phyloP scores from a whole-genome alignment of 768 basidiomycete genomes.

The Mycena indigotica region DNA sequence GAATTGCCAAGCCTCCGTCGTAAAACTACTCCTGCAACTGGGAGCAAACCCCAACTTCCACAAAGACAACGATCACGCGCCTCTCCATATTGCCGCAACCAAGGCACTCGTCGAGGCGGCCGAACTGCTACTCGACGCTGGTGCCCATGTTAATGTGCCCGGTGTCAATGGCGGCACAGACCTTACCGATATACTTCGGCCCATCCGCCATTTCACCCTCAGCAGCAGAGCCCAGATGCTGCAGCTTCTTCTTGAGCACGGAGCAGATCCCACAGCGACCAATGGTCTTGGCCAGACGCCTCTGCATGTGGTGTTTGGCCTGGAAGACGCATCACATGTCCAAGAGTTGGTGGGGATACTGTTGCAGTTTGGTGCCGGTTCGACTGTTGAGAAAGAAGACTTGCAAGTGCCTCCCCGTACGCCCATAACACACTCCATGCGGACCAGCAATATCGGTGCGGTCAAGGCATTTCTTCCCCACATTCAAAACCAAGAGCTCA shows the following conservation, averaged over 20 bases:
- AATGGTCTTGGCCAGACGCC: background rate
- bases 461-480: background rate
- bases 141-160: background rate
- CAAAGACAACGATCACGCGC: background rate
- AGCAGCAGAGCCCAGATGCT: too few species aligned
- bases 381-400: background rate
- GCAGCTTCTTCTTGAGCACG: background rate
- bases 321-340: background rate
- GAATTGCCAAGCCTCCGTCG: background rate
- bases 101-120: background rate
- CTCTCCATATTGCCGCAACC: background rate
- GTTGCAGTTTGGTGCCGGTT: background rate
- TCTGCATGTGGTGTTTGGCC: background rate
- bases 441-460: background rate
- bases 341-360: background rate
- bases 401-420: background rate
- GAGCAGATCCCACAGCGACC: background rate
- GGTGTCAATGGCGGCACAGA: background rate
- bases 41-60: background rate
- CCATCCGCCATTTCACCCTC: too few species aligned
- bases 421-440: background rate
- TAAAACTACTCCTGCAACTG: background rate
- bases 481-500: background rate
- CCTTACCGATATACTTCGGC: too few species aligned
- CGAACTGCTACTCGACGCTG: background rate